Percentiles rank a stretch among this genome's conserved stretches.
Evolutionary conservation across 768 basidiomycete species (phyloP).

Genomic region (Gloeophyllum trabeum): DNA sequence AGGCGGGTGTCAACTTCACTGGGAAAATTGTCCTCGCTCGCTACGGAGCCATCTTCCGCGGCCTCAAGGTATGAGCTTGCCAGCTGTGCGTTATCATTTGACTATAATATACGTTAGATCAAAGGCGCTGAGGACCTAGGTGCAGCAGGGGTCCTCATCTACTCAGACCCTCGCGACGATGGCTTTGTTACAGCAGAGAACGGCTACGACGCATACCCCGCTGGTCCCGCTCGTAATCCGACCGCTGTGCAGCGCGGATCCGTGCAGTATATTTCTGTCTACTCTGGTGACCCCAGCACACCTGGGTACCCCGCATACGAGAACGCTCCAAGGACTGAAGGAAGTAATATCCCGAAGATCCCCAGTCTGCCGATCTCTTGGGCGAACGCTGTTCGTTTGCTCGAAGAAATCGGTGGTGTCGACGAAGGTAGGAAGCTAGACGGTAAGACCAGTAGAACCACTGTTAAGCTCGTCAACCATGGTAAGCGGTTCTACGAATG

Average conservation of each 20-base stretch:
- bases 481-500: conserved; percentile 23
- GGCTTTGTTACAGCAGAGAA: conserved; percentile 67
- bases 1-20: conserved; percentile 50
- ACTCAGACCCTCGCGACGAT: conserved; percentile 81
- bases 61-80: conserved; percentile 70
- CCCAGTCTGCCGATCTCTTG: conserved; percentile 89
- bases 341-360: conserved; percentile 56
- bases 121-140: conserved; percentile 79
- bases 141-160: conserved; percentile 69
- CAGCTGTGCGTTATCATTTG: conserved; percentile 29
- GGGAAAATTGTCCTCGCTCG: conserved; percentile 73
- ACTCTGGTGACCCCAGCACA: conserved; percentile 71
- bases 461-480: conserved; percentile 42
- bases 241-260: conserved; percentile 80
- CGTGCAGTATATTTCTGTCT: conserved; percentile 54
- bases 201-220: conserved; percentile 69
- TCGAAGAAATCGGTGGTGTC: conserved; percentile 25
- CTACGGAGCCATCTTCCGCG: conserved; percentile 72
- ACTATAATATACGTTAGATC: conserved; percentile 29
- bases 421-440: conserved; percentile 25
- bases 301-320: conserved; percentile 84
- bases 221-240: conserved; percentile 83
- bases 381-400: conserved; percentile 59
- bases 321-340: conserved; percentile 55
- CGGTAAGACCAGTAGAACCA: conserved; percentile 36